Evolutionary conservation across 768 basidiomycete genomes (phyloP), one percentile per base, ranked within the genome.

Genomic region (Collybiopsis confluens): DNA sequence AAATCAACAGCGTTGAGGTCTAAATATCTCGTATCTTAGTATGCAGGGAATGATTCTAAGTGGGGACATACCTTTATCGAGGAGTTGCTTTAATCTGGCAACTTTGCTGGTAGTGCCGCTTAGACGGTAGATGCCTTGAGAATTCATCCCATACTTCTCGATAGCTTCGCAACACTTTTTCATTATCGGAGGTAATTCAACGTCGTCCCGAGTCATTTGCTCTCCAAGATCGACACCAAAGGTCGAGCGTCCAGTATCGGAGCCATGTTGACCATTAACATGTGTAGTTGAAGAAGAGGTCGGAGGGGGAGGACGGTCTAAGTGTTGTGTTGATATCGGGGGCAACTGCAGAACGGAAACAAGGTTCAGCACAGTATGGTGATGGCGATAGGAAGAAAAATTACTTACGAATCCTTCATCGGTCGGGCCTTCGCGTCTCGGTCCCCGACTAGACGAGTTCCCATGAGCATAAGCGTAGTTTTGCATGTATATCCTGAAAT

Each of bases 401-500:
- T 54, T n/a, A 80, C 93, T 67, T 66, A 98, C 96, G 73, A 92
- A 97, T 37, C 93, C 92, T 66, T 97, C 93, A 50, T 98, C 92
- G 49, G 80, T 75, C 3, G 93, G 92, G 2, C 92, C 95, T 60
- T 97, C 92, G 57, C 94, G 77, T 56, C 90, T 78, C 26, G 90
- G 92, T n/a, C 90, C 92, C 36, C 84, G 76, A 13, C 71, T 68
- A 26, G 73, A 72, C 36, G 66, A 70, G 45, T 78, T 74, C 10
- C 87, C 90, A 56, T 90, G 88, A 26, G 92, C 92, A 63, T 95
- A 92, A 0, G 90, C 87, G 65, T 96, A 99, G 65, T 97, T 93
- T 65, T 97, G 92, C 95, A 99, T 98, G 66, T 88, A 99, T 7
- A 80, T 83, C 72, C 90, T 96, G 74, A 99, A 98, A 69, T 99